Conservation (phyloP, 2,329 filamentous ascomycete species). For the Phialocephala sp. region DNA sequence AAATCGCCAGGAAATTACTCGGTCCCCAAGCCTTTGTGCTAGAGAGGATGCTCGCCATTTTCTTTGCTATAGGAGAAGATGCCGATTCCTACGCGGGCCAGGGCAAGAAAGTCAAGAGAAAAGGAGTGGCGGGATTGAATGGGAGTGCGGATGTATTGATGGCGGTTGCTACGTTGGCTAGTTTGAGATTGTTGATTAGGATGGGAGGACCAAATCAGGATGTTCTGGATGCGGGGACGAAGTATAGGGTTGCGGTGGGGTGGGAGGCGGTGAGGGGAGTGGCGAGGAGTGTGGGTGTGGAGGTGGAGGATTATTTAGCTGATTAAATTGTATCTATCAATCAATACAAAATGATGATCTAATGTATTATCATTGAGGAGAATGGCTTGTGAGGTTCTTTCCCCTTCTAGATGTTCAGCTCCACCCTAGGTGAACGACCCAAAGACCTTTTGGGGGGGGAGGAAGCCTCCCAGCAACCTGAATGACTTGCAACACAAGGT, state of each 20-base stretch:
- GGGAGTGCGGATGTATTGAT: constrained; percentile 61
- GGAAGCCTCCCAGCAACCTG: too few species aligned
- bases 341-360: too few species aligned
- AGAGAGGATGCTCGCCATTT: constrained; percentile 80
- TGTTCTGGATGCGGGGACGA: constrained; percentile 69
- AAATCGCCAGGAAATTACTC: constrained; percentile 78
- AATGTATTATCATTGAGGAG: too few species aligned
- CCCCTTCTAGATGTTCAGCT: too few species aligned
- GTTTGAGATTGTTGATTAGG: constrained; percentile 70
- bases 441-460: too few species aligned
- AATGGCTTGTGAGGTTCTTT: too few species aligned
- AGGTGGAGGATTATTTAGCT: constrained; percentile 77
- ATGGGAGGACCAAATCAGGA: constrained; percentile 64
- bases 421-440: too few species aligned
- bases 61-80: constrained; percentile 65
- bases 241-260: constrained; percentile 79
- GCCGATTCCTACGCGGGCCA: constrained; percentile 30
- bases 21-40: constrained; percentile 78
- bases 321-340: constrained; percentile 51
- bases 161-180: constrained; percentile 74
- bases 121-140: constrained; percentile 9
- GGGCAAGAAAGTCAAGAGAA: constrained; percentile 14
- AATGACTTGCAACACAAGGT: too few species aligned
- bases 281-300: constrained; percentile 76
- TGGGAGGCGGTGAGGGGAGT: constrained; percentile 78